Base-by-base conservation (phyloP, 73 alveolate genomes). In the Loxodes magnus region DNA sequence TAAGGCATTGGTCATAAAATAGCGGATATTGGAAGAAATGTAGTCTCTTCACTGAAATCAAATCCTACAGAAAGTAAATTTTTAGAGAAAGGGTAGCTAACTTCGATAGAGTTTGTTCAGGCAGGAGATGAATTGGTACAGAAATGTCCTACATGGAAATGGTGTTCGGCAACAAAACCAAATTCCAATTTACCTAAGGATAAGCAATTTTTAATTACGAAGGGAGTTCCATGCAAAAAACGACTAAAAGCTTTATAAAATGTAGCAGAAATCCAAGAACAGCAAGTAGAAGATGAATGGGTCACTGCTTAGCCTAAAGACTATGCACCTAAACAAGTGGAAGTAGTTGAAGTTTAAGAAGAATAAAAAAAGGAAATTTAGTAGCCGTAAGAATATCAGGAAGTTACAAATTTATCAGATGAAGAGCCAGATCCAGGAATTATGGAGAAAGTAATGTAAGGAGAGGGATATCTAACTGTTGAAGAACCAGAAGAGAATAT, bases 111-210 rank as follows among this genome's bases (percentile, higher is more conserved):
- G 71, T 91, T 70, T 38, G 71, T 91, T 17, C 33, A 69, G 35
- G 95, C 97, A 5, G 98, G 98, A 5, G 97, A 91, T 35, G 84
- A 71, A 53, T 65, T 79, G 19, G 75, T 64, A n/a, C 74, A 62
- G 63, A 82, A 84, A 56, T 91, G 96, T 63, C 97, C 98, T 3
- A 83, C 96, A 0, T 91, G 98, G 98, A 73, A 67, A 51, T 87
- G 83, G 68, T 35, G 17, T 23, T 28, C 51, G 2, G 34, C 49
- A 10, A 24, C 39, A 7, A 16, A 37, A 46, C 43, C 43, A 21
- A 37, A 46, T n/a, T 25, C 22, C 2, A 37, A 46, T 24, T 46
- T 46, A n/a, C 94, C 97, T 36, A 67, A 71, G 51, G 95, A 91
- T 36, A 75, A 75, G 68, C 93, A 91, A 67, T 91, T 63, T 77